phyloP scores from a whole-genome alignment of 1,284 basidiomycete genomes.

The Cryptococcus hybrid region DNA sequence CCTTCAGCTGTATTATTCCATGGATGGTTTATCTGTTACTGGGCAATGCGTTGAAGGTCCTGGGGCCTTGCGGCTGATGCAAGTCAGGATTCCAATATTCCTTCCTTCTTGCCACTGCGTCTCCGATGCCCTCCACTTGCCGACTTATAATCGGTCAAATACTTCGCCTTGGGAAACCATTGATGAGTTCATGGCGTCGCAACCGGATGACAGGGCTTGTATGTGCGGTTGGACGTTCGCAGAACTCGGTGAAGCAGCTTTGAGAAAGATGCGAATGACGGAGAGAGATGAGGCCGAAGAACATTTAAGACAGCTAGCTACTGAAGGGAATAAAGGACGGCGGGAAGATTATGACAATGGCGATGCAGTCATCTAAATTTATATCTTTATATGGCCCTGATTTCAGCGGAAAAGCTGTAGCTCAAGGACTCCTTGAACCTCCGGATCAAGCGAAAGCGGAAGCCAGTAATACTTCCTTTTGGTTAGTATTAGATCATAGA shows the following conservation, averaged over 20 bases:
- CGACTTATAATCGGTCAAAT: constrained; percentile 30
- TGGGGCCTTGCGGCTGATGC: constrained; percentile 42
- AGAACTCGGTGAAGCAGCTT: constrained; percentile 33
- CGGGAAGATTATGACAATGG: no score
- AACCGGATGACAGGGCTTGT: constrained; percentile 12
- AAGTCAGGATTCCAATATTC: constrained; percentile 32
- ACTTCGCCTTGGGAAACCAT: neutral
- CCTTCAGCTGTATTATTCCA: constrained; percentile 46
- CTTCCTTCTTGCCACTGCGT: constrained; percentile 43
- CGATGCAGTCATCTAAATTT: no score
- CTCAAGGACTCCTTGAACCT: no score
- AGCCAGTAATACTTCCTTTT: no score
- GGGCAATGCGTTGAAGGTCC: constrained; percentile 31
- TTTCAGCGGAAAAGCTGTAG: no score
- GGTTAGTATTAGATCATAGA: no score
- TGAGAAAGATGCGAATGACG: constrained; percentile 18
- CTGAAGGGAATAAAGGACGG: no score
- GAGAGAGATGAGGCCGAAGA: constrained; percentile 20
- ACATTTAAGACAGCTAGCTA: neutral
- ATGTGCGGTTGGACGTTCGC: constrained; percentile 36
- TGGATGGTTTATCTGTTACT: constrained; percentile 33
- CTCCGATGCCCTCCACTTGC: constrained; percentile 32
- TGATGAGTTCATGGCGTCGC: constrained; percentile 5
- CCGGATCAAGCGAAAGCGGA: no score
- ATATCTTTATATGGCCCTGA: no score